These are phyloP conservation scores for Chionographis japonica DNA, from an alignment of 106 monocot genomes.

Conservation along the genomic window DNA sequence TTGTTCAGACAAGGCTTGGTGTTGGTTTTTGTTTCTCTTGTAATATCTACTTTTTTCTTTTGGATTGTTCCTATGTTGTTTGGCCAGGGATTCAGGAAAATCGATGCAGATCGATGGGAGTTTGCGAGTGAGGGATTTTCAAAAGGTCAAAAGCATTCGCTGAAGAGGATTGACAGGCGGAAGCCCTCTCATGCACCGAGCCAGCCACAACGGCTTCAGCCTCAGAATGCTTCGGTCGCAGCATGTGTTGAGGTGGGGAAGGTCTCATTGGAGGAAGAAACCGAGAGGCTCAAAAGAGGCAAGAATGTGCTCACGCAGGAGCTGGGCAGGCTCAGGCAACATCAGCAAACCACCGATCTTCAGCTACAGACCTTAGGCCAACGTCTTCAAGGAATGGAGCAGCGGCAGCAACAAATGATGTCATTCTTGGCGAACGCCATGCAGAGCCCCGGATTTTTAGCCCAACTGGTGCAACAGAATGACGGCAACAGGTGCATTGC, in stretches of 20 bases:
- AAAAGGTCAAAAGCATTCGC: no score
- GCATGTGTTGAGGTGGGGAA: conserved; percentile 44
- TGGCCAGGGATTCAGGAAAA: no score
- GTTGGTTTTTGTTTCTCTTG: no score
- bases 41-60: no score
- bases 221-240: conserved; percentile 21
- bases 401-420: conserved; percentile 44
- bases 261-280: conserved; percentile 41
- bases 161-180: conserved; percentile 5
- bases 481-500: conserved; percentile 17
- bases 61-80: no score
- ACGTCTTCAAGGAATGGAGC: conserved; percentile 41
- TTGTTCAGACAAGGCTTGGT: no score
- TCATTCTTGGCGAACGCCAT: conserved; percentile 49
- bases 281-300: conserved; percentile 44
- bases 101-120: no score
- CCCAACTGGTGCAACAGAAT: conserved; percentile 32
- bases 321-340: conserved; percentile 33
- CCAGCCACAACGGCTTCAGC: conserved; percentile 21
- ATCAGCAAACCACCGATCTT: conserved; percentile 30
- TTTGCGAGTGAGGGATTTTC: no score
- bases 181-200: conserved; percentile 33
- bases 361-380: conserved; percentile 29
- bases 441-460: conserved; percentile 25
- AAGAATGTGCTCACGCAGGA: conserved; percentile 50